phyloP scores from a whole-genome alignment of 257 asterid genomes.

The Nicotiana tabacum region DNA sequence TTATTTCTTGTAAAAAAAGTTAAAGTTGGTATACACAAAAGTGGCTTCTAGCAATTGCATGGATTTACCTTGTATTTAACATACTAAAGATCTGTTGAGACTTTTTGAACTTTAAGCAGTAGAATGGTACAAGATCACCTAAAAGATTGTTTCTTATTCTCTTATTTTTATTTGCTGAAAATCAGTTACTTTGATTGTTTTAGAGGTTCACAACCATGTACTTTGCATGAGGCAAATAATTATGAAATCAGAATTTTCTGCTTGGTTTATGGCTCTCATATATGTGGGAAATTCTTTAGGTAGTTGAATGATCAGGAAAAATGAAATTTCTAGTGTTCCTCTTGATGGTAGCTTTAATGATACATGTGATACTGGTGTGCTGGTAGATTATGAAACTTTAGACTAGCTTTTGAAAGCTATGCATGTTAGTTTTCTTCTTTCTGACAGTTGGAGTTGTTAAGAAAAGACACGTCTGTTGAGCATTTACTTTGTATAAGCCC shows the following conservation, averaged over 20 bases:
- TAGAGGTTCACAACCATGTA: neutral
- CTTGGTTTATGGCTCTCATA: neutral
- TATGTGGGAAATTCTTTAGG: neutral
- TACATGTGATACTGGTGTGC: neutral
- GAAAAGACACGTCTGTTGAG: neutral
- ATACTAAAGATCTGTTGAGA: neutral
- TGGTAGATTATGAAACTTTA: neutral
- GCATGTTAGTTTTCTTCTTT: neutral
- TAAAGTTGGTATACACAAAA: neutral
- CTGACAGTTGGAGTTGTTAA: neutral
- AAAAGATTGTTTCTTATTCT: neutral
- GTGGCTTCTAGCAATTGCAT: neutral
- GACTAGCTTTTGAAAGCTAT: neutral
- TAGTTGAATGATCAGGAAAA: neutral
- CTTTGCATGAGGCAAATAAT: too few relatives aligned
- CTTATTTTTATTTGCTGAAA: neutral
- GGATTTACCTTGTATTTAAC: neutral
- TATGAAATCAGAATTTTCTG: neutral
- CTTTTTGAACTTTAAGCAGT: neutral
- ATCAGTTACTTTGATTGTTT: neutral
- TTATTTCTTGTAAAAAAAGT: neutral
- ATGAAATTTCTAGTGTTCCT: neutral
- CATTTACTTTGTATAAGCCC: neutral
- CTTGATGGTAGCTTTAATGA: neutral
- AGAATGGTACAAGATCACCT: neutral